A percentile compares a stretch with the other conserved stretches of the same genome.
Conservation (phyloP, 768 basidiomycete genomes). For the Podaxis sp. region DNA sequence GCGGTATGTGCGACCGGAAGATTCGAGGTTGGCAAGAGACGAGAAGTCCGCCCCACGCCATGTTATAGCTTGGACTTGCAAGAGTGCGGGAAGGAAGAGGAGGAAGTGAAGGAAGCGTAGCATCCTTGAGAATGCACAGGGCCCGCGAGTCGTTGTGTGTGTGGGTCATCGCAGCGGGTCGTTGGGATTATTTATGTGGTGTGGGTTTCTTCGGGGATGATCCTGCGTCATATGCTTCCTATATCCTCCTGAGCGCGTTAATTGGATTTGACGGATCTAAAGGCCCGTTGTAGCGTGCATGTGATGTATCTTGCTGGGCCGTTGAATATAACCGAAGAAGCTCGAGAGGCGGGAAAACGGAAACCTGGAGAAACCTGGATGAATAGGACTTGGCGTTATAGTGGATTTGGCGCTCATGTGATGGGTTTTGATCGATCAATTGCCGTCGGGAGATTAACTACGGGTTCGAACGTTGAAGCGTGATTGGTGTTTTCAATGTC, state of each 20-base stretch:
- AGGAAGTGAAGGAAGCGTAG: not conserved
- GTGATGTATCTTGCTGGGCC: not conserved
- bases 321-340: not conserved
- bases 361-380: constrained; percentile 1
- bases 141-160: not conserved
- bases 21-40: constrained; percentile 50
- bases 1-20: constrained; percentile 42
- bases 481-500: not conserved
- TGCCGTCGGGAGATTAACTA: not conserved
- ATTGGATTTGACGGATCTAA: not conserved
- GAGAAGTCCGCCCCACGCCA: constrained; percentile 59
- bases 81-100: not conserved
- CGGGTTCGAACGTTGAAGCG: not conserved
- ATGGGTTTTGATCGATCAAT: not conserved
- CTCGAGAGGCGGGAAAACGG: not conserved
- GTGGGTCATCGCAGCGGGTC: not conserved
- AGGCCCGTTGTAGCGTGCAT: not conserved
- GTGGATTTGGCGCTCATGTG: not conserved
- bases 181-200: not conserved
- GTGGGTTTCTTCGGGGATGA: constrained; percentile 12
- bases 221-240: not conserved
- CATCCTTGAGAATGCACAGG: not conserved
- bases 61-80: constrained; percentile 33
- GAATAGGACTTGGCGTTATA: not conserved
- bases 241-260: not conserved